Evolutionary conservation across 164 flowering plant genomes (phyloP).

Genomic region (Vitis vinifera): ASM3070453v1 NC_081815.1:3107501-3108000

Average conservation of each 20-base stretch:
- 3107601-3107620: not conserved
- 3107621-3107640: slow-evolving; percentile 3
- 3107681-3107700: too few species aligned
- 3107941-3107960: slow-evolving; percentile 95
- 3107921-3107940: slow-evolving; percentile 92
- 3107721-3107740: too few species aligned
- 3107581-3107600: not conserved
- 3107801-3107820: too few species aligned
- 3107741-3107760: too few species aligned
- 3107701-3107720: too few species aligned
- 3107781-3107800: too few species aligned
- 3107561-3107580: not conserved
- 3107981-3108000: not conserved
- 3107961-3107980: not conserved
- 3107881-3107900: slow-evolving; percentile 73
- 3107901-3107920: slow-evolving; percentile 94
- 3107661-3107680: too few species aligned
- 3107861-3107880: slow-evolving; percentile 58
- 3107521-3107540: not conserved
- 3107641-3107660: not conserved
- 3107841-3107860: slow-evolving; percentile 45
- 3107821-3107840: slow-evolving; percentile 8
- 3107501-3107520: not conserved
- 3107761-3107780: too few species aligned
- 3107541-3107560: not conserved